phyloP scores from a whole-genome alignment of 2,329 filamentous ascomycete species.

The Xylariaceae sp. region DNA sequence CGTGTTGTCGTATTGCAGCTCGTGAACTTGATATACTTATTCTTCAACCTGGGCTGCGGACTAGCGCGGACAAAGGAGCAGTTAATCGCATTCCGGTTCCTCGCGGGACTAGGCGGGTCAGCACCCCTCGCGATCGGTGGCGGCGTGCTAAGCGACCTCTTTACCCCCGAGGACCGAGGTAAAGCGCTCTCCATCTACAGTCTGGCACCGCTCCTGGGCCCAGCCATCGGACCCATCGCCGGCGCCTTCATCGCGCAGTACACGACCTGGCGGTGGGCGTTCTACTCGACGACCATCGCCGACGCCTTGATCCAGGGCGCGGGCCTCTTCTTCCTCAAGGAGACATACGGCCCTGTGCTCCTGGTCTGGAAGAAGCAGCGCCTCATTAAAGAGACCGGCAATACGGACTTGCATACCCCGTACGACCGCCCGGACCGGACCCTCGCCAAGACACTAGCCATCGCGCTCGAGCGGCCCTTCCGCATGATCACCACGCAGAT shows the following conservation, averaged over 20 bases:
- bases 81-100: slow-evolving; percentile 64
- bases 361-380: slow-evolving; percentile 62
- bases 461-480: slow-evolving; percentile 55
- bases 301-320: slow-evolving; percentile 66
- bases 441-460: slow-evolving; percentile 44
- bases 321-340: slow-evolving; percentile 65
- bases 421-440: slow-evolving; percentile 55
- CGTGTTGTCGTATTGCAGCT: slow-evolving; percentile 60
- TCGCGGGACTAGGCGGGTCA: slow-evolving; percentile 65
- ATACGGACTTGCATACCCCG: slow-evolving; percentile 54
- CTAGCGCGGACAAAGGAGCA: slow-evolving; percentile 58
- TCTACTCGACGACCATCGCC: slow-evolving; percentile 69
- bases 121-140: slow-evolving; percentile 54
- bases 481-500: slow-evolving; percentile 59
- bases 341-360: slow-evolving; percentile 71
- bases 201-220: slow-evolving; percentile 68
- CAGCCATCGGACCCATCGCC: slow-evolving; percentile 69
- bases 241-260: slow-evolving; percentile 70
- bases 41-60: slow-evolving; percentile 67
- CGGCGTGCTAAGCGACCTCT: slow-evolving; percentile 50
- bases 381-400: slow-evolving; percentile 66
- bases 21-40: slow-evolving; percentile 55
- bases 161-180: slow-evolving; percentile 66
- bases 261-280: slow-evolving; percentile 76
- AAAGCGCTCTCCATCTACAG: slow-evolving; percentile 68